Base-by-base conservation (phyloP, 78 protist genomes). In the Dictyostelium citrinum region DNA sequence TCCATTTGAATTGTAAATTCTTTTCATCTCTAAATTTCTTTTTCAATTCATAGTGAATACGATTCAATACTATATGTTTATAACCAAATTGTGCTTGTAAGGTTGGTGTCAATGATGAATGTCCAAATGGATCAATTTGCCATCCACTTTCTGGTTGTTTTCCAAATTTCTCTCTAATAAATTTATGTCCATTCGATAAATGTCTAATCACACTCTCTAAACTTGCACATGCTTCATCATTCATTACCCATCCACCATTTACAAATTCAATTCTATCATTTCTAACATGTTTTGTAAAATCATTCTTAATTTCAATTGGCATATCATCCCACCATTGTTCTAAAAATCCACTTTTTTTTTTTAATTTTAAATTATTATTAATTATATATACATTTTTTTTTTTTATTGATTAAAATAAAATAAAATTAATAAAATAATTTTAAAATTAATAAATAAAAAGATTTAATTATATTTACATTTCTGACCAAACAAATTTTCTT, bases 51-150 rank as follows among this genome's bases (percentile, higher is more conserved):
- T 43, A 31, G 72, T 68, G 67, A 33, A 88, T 46, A 33, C 93
- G 68, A 46, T 88, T 76, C 31, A 88, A 68, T 29, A 78, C 84
- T 2, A 88, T 22, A 20, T 81, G 43, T 46, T 88, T 76, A 49
- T 80, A 77, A 1, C 93, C 93, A 71, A 88, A 76, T 37, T 45
- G 84, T 1, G 93, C 76, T 35, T 68, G 75, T n/a, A 88, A 17
- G 22, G 83, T 45, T 29, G 93, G 82, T 16, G 93, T 88, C 10
- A 68, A 43, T 7, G 68, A 27, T 17, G 78, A 31, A 35, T 88
- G 93, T 22, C 93, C 93, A 71, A 88, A 88, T 41, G 93, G 93
- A 20, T 88, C 93, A 20, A 88, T 88, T 46, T 88, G 93, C 93
- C 93, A 88, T 20, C 79, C 91, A 67, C 43, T 37, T 27, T 41